Percentiles rank a stretch among this genome's conserved stretches.
Evolutionary conservation across 108 stramenopile species (phyloP).

Genomic region (Cyclotella choctawhatcheeana): DNA sequence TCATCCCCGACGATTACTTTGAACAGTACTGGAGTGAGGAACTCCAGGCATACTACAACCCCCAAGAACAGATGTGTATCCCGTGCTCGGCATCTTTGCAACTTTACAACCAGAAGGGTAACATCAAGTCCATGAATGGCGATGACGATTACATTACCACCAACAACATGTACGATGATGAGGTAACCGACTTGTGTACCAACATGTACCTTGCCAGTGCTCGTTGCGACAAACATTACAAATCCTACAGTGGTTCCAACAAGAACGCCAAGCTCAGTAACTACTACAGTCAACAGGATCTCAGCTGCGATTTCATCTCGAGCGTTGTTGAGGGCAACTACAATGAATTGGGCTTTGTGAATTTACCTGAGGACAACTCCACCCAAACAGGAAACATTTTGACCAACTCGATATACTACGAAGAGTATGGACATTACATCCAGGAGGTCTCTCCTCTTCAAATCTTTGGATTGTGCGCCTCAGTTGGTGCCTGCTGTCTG

Average conservation of each 20-base stretch:
- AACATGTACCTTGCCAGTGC: constrained; percentile 34
- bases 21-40: constrained; percentile 18
- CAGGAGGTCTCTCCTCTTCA: constrained; percentile 39
- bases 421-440: constrained; percentile 27
- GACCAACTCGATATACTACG: constrained; percentile 19
- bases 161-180: constrained; percentile 3
- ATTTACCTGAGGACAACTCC: constrained; percentile 33
- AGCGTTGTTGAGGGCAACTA: constrained; percentile 72
- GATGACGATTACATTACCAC: constrained; percentile 29
- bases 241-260: constrained; percentile 28
- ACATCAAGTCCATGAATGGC: background rate
- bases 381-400: background rate
- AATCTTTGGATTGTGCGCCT: constrained; percentile 26
- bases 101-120: constrained; percentile 5
- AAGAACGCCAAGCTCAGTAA: constrained; percentile 31
- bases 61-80: constrained; percentile 21
- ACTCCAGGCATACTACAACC: constrained; percentile 21
- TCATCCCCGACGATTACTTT: constrained; percentile 12
- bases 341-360: constrained; percentile 75
- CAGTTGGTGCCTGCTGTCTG: constrained; percentile 18
- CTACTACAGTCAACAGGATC: constrained; percentile 37
- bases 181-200: constrained; percentile 52
- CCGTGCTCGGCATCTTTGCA: constrained; percentile 16
- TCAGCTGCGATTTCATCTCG: constrained; percentile 74
- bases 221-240: constrained; percentile 78